Percentiles rank a stretch among this genome's conserved stretches.
Evolutionary conservation across 2,329 filamentous ascomycete species (phyloP).

Genomic region (Hypomyces perniciosus): DNA sequence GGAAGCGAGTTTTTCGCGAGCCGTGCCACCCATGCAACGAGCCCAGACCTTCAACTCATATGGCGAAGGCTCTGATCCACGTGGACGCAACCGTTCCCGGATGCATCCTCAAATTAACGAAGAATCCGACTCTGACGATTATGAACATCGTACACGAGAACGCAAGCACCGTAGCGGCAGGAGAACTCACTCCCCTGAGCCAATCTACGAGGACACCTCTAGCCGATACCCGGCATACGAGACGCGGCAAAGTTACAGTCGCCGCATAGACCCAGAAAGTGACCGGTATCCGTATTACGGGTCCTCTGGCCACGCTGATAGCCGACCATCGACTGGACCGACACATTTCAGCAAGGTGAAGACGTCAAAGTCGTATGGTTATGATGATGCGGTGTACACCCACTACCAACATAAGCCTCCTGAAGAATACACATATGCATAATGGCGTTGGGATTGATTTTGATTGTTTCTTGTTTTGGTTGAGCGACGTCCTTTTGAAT

Average conservation of each 20-base stretch:
- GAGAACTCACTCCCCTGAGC: slow-evolving; percentile 30
- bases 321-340: slow-evolving; percentile 21
- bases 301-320: slow-evolving; percentile 18
- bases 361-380: slow-evolving; percentile 25
- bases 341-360: slow-evolving; percentile 28
- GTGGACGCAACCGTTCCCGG: slow-evolving; percentile 33
- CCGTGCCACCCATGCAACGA: slow-evolving; percentile 24
- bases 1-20: slow-evolving; percentile 23
- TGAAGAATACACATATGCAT: slow-evolving; percentile 21
- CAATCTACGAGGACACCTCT: slow-evolving; percentile 18
- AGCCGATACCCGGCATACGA: slow-evolving; percentile 27
- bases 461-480: neutral
- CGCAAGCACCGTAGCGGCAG: slow-evolving; percentile 32
- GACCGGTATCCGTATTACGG: slow-evolving; percentile 21
- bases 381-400: slow-evolving; percentile 28
- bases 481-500: slow-evolving; percentile 5
- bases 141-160: slow-evolving; percentile 24
- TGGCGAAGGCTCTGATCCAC: slow-evolving; percentile 21
- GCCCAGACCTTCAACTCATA: slow-evolving; percentile 29
- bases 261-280: slow-evolving; percentile 20
- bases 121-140: slow-evolving; percentile 31
- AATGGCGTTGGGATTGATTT: slow-evolving; percentile 13
- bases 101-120: slow-evolving; percentile 31
- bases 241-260: slow-evolving; percentile 25
- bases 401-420: slow-evolving; percentile 18